phyloP scores from a whole-genome alignment of 2,329 filamentous ascomycete genomes.

The Ophiocordyceps camponoti-leonardi region DNA sequence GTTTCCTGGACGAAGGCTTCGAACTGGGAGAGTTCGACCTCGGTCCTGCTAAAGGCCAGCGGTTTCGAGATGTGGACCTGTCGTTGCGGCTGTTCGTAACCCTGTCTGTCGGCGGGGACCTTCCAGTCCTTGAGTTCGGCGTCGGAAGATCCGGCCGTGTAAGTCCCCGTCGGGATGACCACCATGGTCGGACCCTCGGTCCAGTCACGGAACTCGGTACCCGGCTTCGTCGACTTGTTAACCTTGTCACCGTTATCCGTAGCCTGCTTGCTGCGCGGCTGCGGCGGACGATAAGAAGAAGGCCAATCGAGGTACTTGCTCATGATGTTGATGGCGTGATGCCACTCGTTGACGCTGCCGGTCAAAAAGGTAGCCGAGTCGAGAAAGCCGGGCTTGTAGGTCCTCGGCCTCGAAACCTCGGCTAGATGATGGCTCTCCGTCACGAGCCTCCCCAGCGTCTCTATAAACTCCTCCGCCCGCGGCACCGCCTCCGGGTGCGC shows the following conservation, averaged over 20 bases:
- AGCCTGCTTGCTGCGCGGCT: not conserved
- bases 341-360: conserved; percentile 3
- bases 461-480: not conserved
- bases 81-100: conserved; percentile 3
- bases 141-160: conserved; percentile 1
- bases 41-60: conserved; percentile 3
- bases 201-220: conserved; percentile 2
- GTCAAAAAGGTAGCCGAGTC: conserved; percentile 1
- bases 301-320: not conserved
- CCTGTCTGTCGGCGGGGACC: not conserved
- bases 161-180: conserved; percentile 3
- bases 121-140: conserved; percentile 3
- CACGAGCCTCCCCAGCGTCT: conserved; percentile 1
- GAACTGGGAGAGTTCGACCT: conserved; percentile 3
- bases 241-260: not conserved
- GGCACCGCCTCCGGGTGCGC: not conserved
- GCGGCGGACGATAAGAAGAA: not conserved
- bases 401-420: not conserved
- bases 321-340: conserved; percentile 1
- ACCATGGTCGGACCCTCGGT: conserved; percentile 2
- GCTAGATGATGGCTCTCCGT: conserved; percentile 1
- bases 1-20: conserved; percentile 3
- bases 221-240: not conserved
- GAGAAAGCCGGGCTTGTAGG: not conserved
- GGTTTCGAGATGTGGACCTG: conserved; percentile 2